phyloP scores from a whole-genome alignment of 768 basidiomycete genomes.

The Rhodotorula graminis region DNA sequence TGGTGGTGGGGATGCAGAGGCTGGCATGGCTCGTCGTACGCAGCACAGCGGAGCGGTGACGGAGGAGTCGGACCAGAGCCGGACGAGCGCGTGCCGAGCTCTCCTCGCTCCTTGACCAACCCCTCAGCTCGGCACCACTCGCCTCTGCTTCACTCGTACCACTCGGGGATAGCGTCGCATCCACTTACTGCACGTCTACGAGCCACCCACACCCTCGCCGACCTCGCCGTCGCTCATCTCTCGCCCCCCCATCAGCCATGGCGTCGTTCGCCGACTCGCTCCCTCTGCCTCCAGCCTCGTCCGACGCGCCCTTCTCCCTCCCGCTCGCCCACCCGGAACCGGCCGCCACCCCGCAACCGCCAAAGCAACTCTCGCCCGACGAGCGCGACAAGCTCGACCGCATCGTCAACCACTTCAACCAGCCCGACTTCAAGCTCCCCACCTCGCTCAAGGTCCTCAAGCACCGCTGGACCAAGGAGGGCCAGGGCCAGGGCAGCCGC shows the following conservation, averaged over 20 bases:
- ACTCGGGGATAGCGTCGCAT: too few species aligned
- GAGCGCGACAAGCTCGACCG: constrained; percentile 29
- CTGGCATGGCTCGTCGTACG: not conserved
- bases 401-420: constrained; percentile 39
- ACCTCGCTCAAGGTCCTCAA: constrained; percentile 31
- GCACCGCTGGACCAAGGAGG: constrained; percentile 42
- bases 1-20: not conserved
- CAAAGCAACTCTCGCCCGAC: constrained; percentile 24
- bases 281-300: not conserved
- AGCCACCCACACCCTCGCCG: too few species aligned
- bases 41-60: too few species aligned
- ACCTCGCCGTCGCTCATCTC: not conserved
- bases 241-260: not conserved
- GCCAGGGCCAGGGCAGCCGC: not conserved
- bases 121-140: too few species aligned
- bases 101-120: too few species aligned
- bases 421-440: constrained; percentile 28
- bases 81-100: too few species aligned
- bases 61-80: too few species aligned
- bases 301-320: constrained; percentile 8
- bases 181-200: too few species aligned
- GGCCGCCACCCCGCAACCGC: constrained; percentile 8
- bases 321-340: constrained; percentile 28
- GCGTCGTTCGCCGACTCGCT: constrained; percentile 14
- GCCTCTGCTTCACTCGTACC: too few species aligned